Conservation (phyloP, 371 early-diverging fungal genomes). For the Mucor plumbeus region DNA sequence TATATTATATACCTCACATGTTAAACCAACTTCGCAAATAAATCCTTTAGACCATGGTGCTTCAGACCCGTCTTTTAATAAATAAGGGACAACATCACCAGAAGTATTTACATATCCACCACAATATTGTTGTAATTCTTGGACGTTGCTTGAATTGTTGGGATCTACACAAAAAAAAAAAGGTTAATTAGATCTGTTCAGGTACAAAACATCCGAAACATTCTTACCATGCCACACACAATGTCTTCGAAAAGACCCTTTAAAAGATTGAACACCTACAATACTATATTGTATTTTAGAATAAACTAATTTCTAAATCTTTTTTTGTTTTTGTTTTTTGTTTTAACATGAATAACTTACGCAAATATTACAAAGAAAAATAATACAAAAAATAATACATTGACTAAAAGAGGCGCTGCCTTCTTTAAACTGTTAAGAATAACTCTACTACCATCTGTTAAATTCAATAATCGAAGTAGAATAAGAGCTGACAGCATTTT, state of each 20-base stretch:
- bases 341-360: slow-evolving; percentile 33
- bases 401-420: slow-evolving; percentile 64
- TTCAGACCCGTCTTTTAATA: slow-evolving; percentile 22
- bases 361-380: slow-evolving; percentile 72
- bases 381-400: slow-evolving; percentile 62
- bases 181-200: neutral
- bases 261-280: slow-evolving; percentile 69
- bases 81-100: slow-evolving; percentile 31
- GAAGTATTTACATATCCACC: slow-evolving; percentile 47
- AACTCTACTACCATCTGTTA: slow-evolving; percentile 65
- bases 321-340: too few species aligned
- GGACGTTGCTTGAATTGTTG: slow-evolving; percentile 27
- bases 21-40: slow-evolving; percentile 57
- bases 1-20: slow-evolving; percentile 52
- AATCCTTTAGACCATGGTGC: slow-evolving; percentile 61
- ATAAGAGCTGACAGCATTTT: slow-evolving; percentile 62
- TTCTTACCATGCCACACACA: slow-evolving; percentile 61
- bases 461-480: slow-evolving; percentile 61
- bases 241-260: slow-evolving; percentile 65
- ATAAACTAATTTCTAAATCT: neutral
- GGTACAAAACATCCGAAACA: neutral
- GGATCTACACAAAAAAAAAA: slow-evolving; percentile 36
- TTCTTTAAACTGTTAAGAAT: slow-evolving; percentile 69
- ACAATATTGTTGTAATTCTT: slow-evolving; percentile 53
- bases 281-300: slow-evolving; percentile 38